Evolutionary conservation across 345 rosid genomes (phyloP), one percentile per base, ranked within the genome.

Genomic region (Mangifera indica): DNA sequence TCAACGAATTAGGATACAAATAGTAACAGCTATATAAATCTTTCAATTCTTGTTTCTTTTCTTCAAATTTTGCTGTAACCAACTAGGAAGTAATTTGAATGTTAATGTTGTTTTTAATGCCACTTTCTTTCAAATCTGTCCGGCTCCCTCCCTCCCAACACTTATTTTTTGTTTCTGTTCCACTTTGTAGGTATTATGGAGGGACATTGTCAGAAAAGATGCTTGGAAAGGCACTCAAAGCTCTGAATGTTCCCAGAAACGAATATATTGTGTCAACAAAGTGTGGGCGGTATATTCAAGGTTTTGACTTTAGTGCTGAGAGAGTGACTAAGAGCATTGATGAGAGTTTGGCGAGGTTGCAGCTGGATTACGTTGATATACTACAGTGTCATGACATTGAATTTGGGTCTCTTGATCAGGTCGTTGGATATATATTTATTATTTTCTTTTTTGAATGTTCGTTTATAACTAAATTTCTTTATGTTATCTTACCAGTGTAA

Each of bases 341-440:
- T 25, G 96, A 95, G 87, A 95, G 97, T 75, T 79, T 91, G 80
- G 88, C 69, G 24, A 87, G 98, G 73, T 80, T 92, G 87, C 96
- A 95, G 81, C 88, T 95, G 72, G 94, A 95, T 60, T 91, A 87
- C 52, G 97, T 95, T 25, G 99, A 95, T 79, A 91, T 88, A 66
- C 87, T 95, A 68, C 98, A 91, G 53, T 92, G 98, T 82, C 98
- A 87, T 59, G 97, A 92, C 74, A 91, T 89, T 25, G 99, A 95
- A 65, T 92, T 87, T 63, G 96, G 91, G 18, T 86, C 96, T 76
- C 98, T 89, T 51, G 97, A 92, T 73, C 93, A 91, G 96, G 97
- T 95, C 77, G 32, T 26, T 55, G 18, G 12, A 60, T 72, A 9
- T 42, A 13, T 51, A 46, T 42, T 45, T 24, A 40, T 34, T 25